Percentiles rank a stretch among this genome's conserved stretches.
Conservation (phyloP, 495 filamentous ascomycete species). For the Aspergillus mulundensis region DNA sequence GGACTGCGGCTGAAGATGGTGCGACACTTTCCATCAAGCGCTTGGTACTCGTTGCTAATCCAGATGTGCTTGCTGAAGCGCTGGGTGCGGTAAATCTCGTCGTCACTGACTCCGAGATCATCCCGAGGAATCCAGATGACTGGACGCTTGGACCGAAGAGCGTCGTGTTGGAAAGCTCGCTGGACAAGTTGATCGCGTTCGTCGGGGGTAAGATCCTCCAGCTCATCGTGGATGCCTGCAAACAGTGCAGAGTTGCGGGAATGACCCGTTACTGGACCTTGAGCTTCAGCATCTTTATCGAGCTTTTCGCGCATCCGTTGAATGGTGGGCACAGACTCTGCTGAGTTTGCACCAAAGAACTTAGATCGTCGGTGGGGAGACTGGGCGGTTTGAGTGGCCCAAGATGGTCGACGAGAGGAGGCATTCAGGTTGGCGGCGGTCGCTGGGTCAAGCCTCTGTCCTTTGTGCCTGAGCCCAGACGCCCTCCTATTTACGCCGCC, state of each 20-base stretch:
- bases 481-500: not conserved
- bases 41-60: conserved; percentile 90
- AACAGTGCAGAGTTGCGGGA: conserved; percentile 75
- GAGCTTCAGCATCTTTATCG: conserved; percentile 59
- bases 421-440: conserved; percentile 16
- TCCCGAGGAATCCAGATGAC: conserved; percentile 94
- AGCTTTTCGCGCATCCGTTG: conserved; percentile 36
- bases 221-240: conserved; percentile 79
- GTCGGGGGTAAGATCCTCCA: conserved; percentile 90
- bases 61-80: conserved; percentile 79
- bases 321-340: conserved; percentile 27
- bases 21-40: conserved; percentile 74
- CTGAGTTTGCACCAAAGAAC: conserved; percentile 35
- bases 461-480: conserved; percentile 17
- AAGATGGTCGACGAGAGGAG: conserved; percentile 29
- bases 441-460: conserved; percentile 12
- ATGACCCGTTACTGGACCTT: conserved; percentile 44
- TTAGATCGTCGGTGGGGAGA: conserved; percentile 41
- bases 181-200: conserved; percentile 84
- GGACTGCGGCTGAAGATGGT: conserved; percentile 87
- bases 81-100: conserved; percentile 77
- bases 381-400: conserved; percentile 30
- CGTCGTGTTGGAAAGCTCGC: conserved; percentile 87
- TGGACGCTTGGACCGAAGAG: conserved; percentile 77
- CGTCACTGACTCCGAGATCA: conserved; percentile 84